Base-by-base conservation (phyloP, 2,329 filamentous ascomycete species). In the Trichocomaceae sp. region DNA sequence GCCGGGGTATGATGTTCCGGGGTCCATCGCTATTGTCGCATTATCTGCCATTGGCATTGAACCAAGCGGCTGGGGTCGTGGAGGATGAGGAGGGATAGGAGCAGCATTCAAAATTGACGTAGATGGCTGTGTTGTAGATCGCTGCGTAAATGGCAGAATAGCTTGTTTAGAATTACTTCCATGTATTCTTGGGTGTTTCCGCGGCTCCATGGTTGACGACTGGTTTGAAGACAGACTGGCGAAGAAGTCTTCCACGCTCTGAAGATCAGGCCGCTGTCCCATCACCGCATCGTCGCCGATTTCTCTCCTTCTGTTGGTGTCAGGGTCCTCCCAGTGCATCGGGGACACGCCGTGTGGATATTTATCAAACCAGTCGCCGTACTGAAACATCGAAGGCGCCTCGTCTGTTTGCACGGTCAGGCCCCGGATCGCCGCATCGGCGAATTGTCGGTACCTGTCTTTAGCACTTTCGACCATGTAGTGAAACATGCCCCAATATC, bases 401-500 rank as follows among this genome's bases (percentile, higher is more conserved):
- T 69, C 63, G 10, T 65, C 66, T 20, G 68, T 66, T 31, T 37
- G 37, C 15, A 59, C 65, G 69, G 57, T 73, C 68, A 59, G 77
- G 9, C 88, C 88, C 61, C 83, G 82, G 52, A 85, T 79, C 29
- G 85, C 83, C n/a, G 86, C 86, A 68, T 96, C 90, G 15, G 90
- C 85, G 62, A 90, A 92, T 47, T 84, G 83, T 50, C 87, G 83
- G 67, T 96, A 99, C 58, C 95, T 84, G 53, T 92, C 87, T 57
- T 93, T 90, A 35, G 96, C 79, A 64, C 92, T 93, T 67, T 97
- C 91, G 0, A 90, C 86, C 81, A 97, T 91, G 74, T 90, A 96
- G 68, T 96, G 89, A 67, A 97, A 96, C 87, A 96, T 95, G 57
- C 92, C 93, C 93, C 93, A 99, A 65, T 93, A 91, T 57, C 88